phyloP scores from a whole-genome alignment of 495 filamentous ascomycete genomes.

The Pyrenula massariospora region DNA sequence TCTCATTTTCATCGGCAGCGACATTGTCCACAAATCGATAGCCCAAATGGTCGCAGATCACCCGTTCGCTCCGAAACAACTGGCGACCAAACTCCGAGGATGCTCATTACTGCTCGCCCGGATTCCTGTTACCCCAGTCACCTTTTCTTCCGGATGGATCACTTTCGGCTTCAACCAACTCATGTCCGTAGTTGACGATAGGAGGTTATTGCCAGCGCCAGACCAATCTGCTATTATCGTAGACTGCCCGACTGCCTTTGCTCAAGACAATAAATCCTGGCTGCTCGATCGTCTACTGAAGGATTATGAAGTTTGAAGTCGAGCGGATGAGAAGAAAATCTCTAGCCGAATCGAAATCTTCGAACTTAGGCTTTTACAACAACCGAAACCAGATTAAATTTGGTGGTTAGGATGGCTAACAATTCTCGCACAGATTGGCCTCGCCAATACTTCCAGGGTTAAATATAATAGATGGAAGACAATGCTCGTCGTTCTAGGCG shows the following conservation, averaged over 20 bases:
- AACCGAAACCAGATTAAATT: slow-evolving; percentile 12
- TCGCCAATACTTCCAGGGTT: slow-evolving; percentile 32
- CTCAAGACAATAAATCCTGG: slow-evolving; percentile 33
- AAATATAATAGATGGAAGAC: slow-evolving; percentile 31
- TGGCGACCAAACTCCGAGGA: too few relatives aligned
- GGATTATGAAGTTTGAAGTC: slow-evolving; percentile 25
- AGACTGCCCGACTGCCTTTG: not conserved
- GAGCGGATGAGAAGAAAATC: slow-evolving; percentile 5
- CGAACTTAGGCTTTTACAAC: not conserved
- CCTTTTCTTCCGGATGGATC: slow-evolving; percentile 45
- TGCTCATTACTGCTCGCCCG: not conserved
- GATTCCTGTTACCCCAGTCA: slow-evolving; percentile 26
- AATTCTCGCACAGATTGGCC: slow-evolving; percentile 28
- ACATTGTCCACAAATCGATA: too few relatives aligned
- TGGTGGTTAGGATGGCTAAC: slow-evolving; percentile 23
- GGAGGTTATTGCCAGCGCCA: slow-evolving; percentile 19
- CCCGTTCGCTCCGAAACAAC: too few relatives aligned
- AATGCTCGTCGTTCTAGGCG: slow-evolving; percentile 26
- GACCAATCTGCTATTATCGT: not conserved
- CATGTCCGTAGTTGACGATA: slow-evolving; percentile 29
- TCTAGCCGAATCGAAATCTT: not conserved
- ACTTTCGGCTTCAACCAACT: slow-evolving; percentile 29
- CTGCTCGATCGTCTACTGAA: slow-evolving; percentile 37
- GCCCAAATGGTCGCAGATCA: too few relatives aligned
- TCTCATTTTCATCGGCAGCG: too few relatives aligned